Percentiles rank a stretch among this genome's conserved stretches.
These are phyloP conservation scores for Ceratocystis lukuohia DNA, from an alignment of 2,329 filamentous ascomycete species.

Conservation along the genomic window DNA sequence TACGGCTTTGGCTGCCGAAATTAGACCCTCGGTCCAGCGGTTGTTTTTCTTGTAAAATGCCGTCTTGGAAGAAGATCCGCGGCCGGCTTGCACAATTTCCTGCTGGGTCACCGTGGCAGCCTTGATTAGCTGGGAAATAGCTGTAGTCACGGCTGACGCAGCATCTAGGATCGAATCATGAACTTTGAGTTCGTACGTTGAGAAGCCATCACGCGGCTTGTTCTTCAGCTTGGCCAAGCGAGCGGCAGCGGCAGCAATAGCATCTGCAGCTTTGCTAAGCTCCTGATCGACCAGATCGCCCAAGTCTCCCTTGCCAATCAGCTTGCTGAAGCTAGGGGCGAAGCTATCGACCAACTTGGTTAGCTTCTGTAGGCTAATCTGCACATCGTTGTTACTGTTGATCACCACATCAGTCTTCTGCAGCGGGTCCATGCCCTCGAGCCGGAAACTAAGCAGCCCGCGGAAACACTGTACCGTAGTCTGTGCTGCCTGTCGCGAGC, in stretches of 20 bases:
- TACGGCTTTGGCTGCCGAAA: constrained; percentile 93
- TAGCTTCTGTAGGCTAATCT: constrained; percentile 82
- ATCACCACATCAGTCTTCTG: constrained; percentile 96
- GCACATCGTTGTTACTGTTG: constrained; percentile 91
- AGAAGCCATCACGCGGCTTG: constrained; percentile 91
- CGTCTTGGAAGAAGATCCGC: constrained; percentile 72
- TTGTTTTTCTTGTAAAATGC: constrained; percentile 99
- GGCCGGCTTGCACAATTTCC: constrained; percentile 89
- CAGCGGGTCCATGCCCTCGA: constrained; percentile 78
- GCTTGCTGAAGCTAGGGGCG: constrained; percentile 72
- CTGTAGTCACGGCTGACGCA: constrained; percentile 82
- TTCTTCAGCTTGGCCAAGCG: constrained; percentile 85
- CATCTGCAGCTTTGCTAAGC: constrained; percentile 83
- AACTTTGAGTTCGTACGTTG: constrained; percentile 90
- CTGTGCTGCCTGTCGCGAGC: constrained; percentile 69
- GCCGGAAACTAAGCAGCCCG: constrained; percentile 78
- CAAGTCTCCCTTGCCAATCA: constrained; percentile 70
- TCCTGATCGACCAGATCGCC: constrained; percentile 88
- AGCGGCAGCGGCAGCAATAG: constrained; percentile 82
- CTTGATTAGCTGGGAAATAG: constrained; percentile 88
- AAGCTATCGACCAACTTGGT: constrained; percentile 90
- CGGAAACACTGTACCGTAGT: constrained; percentile 93
- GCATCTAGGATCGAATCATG: constrained; percentile 91
- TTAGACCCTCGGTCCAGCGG: constrained; percentile 94
- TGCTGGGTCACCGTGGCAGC: constrained; percentile 85